Evolutionary conservation across 179 eudicot genomes (phyloP).

Genomic region (Drosera spatulata): DNA sequence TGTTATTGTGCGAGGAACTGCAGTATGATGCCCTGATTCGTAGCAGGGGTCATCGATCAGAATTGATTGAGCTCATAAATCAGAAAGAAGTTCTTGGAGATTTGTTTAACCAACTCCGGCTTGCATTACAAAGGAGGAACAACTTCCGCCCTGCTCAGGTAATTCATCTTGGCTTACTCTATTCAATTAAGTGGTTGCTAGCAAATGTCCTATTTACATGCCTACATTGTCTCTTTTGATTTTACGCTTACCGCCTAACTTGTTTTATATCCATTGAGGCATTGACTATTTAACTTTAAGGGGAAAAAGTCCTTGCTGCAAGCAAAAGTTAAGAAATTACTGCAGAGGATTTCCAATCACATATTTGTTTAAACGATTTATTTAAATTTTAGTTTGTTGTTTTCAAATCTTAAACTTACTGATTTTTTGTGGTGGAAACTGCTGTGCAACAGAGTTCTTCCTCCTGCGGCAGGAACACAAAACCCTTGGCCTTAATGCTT

Average conservation of each 20-base stretch:
- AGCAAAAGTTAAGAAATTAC: too few species aligned
- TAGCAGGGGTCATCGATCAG: constrained; percentile 58
- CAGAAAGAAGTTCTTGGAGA: constrained; percentile 97
- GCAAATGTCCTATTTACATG: too few species aligned
- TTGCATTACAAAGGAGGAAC: constrained; percentile 81
- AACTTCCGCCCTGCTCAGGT: constrained; percentile 92
- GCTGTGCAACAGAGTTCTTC: too few species aligned
- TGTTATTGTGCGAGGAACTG: constrained; percentile 8
- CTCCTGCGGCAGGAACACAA: too few species aligned
- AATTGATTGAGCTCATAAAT: constrained; percentile 74
- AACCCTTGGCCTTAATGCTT: too few species aligned
- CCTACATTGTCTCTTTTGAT: background rate
- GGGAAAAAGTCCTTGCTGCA: too few species aligned
- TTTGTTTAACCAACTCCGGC: constrained; percentile 95
- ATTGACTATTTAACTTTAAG: too few species aligned
- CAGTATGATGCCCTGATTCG: constrained; percentile 75
- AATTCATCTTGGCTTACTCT: background rate
- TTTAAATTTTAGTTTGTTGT: too few species aligned
- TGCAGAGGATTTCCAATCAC: too few species aligned
- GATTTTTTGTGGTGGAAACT: too few species aligned
- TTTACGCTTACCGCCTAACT: background rate
- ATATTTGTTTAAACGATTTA: too few species aligned
- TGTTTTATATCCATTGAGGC: background rate
- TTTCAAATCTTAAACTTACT: too few species aligned
- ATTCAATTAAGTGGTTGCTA: background rate